Percentiles rank a stretch among this genome's conserved stretches.
These are phyloP conservation scores for Aspergillus pseudotamarii DNA, from an alignment of 2,329 filamentous ascomycete genomes.

Conservation along the genomic window DNA sequence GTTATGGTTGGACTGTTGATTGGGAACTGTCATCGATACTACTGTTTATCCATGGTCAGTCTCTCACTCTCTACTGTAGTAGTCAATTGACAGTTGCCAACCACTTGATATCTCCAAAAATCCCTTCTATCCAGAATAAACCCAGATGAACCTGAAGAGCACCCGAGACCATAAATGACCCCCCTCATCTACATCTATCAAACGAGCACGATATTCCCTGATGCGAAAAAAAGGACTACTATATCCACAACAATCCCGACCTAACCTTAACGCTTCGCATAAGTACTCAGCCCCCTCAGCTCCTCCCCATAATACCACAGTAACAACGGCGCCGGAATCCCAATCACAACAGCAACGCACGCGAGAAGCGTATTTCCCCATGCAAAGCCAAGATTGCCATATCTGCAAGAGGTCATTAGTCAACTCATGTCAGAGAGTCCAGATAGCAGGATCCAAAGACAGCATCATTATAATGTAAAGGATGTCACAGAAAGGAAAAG, in stretches of 20 bases:
- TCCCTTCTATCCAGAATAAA: too few species aligned
- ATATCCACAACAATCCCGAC: too few species aligned
- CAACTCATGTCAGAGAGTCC: too few species aligned
- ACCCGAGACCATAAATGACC: too few species aligned
- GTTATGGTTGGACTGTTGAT: neutral
- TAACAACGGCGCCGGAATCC: neutral
- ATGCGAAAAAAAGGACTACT: too few species aligned
- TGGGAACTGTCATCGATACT: neutral
- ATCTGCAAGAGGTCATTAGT: neutral
- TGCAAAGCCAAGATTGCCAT: neutral
- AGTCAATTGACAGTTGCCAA: neutral
- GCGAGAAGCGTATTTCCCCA: neutral
- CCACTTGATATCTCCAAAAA: neutral
- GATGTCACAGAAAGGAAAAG: neutral
- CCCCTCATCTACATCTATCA: neutral
- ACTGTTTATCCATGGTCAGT: neutral
- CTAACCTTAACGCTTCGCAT: neutral
- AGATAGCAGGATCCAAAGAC: too few species aligned
- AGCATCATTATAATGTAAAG: too few species aligned
- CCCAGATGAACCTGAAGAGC: too few species aligned
- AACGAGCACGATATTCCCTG: too few species aligned
- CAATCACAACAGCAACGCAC: neutral
- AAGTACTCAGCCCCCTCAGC: neutral
- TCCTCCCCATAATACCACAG: neutral
- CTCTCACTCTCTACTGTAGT: neutral